A percentile compares a stretch with the other conserved stretches of the same genome.
phyloP scores from a whole-genome alignment of 164 flowering plant genomes.

The Stephania cephalantha region DNA sequence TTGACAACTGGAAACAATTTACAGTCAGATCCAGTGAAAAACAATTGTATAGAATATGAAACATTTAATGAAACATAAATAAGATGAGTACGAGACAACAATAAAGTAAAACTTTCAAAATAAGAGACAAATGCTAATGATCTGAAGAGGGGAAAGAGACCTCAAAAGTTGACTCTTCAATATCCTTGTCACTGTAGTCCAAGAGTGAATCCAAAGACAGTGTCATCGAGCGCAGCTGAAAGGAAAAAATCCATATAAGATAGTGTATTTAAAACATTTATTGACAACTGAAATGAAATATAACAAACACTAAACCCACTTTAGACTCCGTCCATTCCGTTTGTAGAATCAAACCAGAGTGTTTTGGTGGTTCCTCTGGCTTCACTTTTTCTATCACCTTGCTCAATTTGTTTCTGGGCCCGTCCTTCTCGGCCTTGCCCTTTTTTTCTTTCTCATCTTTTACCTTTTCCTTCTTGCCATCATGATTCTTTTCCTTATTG shows the following conservation, averaged over 20 bases:
- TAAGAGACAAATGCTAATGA: conserved; percentile 10
- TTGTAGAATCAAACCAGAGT: conserved; percentile 74
- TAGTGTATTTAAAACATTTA: neutral
- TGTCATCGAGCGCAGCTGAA: conserved; percentile 71
- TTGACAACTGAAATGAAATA: neutral
- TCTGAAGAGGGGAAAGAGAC: conserved; percentile 27
- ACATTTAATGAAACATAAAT: neutral
- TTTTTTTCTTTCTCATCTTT: conserved; percentile 51
- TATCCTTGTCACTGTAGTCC: conserved; percentile 81
- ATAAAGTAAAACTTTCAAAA: neutral
- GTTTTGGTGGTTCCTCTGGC: conserved; percentile 70
- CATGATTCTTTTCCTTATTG: conserved; percentile 30
- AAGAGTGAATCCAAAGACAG: conserved; percentile 93
- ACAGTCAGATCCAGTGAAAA: conserved; percentile 1
- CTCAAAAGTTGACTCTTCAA: conserved; percentile 94
- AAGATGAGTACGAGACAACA: neutral
- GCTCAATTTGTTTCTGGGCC: conserved; percentile 33
- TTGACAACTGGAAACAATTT: conserved; percentile 53
- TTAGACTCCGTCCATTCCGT: conserved; percentile 63
- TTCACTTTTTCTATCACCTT: conserved; percentile 54
- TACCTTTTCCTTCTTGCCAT: conserved; percentile 28
- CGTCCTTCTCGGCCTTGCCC: conserved; percentile 41
- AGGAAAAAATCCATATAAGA: conserved; percentile 9
- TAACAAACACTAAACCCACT: conserved; percentile 35
- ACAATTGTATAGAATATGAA: neutral